Percentiles rank a stretch among this genome's conserved stretches.
Evolutionary conservation across 805 yeast species (phyloP).

Genomic region (Vanderwaltozyma verrucispora): DNA sequence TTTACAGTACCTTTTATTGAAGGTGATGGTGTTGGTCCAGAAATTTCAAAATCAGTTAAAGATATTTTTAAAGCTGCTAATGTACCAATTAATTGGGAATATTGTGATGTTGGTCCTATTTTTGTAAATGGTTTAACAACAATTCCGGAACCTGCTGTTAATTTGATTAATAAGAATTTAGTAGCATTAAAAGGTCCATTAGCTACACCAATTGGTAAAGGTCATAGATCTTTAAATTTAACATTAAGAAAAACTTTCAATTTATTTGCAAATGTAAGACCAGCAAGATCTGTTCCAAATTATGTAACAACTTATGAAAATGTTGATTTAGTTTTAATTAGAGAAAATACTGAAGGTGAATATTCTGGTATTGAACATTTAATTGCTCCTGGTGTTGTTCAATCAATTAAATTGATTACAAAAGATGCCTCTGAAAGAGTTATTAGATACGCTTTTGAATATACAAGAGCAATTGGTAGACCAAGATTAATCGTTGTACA

Average conservation of each 20-base stretch:
- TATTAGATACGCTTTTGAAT: constrained; percentile 93
- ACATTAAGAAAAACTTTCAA: constrained; percentile 95
- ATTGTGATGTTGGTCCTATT: constrained; percentile 90
- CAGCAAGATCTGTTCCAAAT: constrained; percentile 89
- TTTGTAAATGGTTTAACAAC: constrained; percentile 88
- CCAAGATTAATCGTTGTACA: constrained; percentile 89
- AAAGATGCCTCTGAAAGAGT: constrained; percentile 94
- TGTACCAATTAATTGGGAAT: constrained; percentile 96
- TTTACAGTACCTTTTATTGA: constrained; percentile 92
- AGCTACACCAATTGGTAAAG: constrained; percentile 98
- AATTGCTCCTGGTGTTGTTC: constrained; percentile 96
- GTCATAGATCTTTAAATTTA: constrained; percentile 94
- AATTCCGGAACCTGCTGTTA: constrained; percentile 85
- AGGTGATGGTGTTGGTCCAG: constrained; percentile 98
- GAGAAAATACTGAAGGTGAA: constrained; percentile 99
- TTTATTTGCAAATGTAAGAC: constrained; percentile 94
- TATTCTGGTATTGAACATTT: constrained; percentile 98
- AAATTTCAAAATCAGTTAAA: constrained; percentile 90
- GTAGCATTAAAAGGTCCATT: constrained; percentile 97
- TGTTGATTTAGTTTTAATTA: constrained; percentile 90
- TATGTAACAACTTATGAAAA: constrained; percentile 71
- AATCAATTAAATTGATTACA: constrained; percentile 94
- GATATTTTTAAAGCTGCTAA: constrained; percentile 87
- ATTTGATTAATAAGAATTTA: constrained; percentile 82
- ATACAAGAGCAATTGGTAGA: constrained; percentile 81